Conservation (phyloP, 495 filamentous ascomycete genomes). For the Terfezia claveryi region DNA sequence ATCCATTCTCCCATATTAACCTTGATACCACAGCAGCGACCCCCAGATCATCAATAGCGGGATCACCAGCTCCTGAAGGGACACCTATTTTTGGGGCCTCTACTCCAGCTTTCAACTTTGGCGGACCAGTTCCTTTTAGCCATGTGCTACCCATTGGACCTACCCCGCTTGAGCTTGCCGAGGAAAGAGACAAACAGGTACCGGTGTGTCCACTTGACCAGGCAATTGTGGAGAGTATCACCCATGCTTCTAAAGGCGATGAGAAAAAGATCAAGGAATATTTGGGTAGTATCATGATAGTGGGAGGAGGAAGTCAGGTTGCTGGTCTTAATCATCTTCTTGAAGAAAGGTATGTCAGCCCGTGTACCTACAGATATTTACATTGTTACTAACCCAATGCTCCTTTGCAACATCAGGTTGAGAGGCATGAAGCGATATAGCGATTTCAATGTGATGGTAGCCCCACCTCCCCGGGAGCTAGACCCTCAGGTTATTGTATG, state of each 20-base stretch:
- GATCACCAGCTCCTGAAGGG: conserved; percentile 62
- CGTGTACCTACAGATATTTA: too few species aligned
- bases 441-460: conserved; percentile 41
- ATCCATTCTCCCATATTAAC: conserved; percentile 32
- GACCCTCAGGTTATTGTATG: conserved; percentile 88
- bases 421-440: conserved; percentile 34
- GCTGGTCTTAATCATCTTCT: conserved; percentile 52
- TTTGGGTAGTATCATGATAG: conserved; percentile 82
- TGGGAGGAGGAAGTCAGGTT: conserved; percentile 72
- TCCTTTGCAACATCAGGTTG: neutral
- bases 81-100: conserved; percentile 28
- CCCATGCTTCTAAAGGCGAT: conserved; percentile 65
- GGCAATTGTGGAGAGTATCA: conserved; percentile 70
- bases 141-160: conserved; percentile 21
- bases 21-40: conserved; percentile 34
- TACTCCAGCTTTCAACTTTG: conserved; percentile 20
- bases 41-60: conserved; percentile 62
- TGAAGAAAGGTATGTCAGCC: conserved; percentile 48
- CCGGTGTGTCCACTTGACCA: conserved; percentile 65
- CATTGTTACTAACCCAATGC: neutral
- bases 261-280: conserved; percentile 86
- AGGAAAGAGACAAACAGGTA: conserved; percentile 59
- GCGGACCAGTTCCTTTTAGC: conserved; percentile 21
- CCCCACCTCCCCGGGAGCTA: conserved; percentile 68
- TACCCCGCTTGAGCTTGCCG: conserved; percentile 28